phyloP scores from a whole-genome alignment of 2,329 filamentous ascomycete genomes.

The Didymella pomorum region DNA sequence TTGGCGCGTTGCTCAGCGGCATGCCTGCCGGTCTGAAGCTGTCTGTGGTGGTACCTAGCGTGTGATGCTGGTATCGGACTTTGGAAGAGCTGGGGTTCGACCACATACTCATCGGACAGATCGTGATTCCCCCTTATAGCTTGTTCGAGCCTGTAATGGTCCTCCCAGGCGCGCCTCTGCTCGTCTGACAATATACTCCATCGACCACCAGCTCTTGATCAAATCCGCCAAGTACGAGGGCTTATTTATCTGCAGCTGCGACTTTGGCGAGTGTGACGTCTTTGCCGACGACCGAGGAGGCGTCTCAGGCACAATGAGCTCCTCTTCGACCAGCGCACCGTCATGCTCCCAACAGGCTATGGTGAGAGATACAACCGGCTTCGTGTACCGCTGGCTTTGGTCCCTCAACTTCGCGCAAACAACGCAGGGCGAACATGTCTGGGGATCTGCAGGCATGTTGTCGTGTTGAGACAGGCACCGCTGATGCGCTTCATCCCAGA shows the following conservation, averaged over 20 bases:
- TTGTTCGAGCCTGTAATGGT: slow-evolving; percentile 27
- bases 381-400: background rate
- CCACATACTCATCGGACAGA: slow-evolving; percentile 22
- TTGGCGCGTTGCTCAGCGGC: slow-evolving; percentile 10
- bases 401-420: background rate
- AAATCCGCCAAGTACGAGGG: slow-evolving; percentile 23
- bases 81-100: slow-evolving; percentile 32
- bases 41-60: slow-evolving; percentile 9
- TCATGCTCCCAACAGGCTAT: slow-evolving; percentile 39
- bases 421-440: background rate
- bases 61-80: slow-evolving; percentile 27
- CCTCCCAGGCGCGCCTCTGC: slow-evolving; percentile 23
- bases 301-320: slow-evolving; percentile 7
- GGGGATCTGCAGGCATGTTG: background rate
- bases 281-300: background rate
- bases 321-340: slow-evolving; percentile 21
- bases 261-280: background rate
- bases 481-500: slow-evolving; percentile 33
- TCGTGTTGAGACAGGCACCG: background rate
- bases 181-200: slow-evolving; percentile 4
- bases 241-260: background rate
- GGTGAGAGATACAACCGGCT: background rate
- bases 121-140: slow-evolving; percentile 35
- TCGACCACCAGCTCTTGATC: slow-evolving; percentile 21
- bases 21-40: background rate